Evolutionary conservation across 148 eudicot species (phyloP).

Genomic region (Pouteria glomerata): DNA sequence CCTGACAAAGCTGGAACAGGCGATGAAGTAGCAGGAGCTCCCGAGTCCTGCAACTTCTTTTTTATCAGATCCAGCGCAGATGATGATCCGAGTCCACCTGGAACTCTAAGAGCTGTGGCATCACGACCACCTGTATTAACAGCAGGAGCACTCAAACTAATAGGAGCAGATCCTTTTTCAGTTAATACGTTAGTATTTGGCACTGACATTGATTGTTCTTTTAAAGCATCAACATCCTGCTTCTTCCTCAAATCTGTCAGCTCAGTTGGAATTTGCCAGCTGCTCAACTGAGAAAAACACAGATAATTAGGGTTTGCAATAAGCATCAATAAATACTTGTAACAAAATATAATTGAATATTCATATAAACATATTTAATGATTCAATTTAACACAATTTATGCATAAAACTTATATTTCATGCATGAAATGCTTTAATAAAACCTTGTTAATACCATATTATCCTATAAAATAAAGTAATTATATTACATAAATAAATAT

Average conservation of each 20-base stretch:
- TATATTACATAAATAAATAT: no score
- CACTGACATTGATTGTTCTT: slow-evolving; percentile 46
- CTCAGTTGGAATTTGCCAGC: slow-evolving; percentile 94
- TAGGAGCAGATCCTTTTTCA: slow-evolving; percentile 59
- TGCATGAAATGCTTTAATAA: no score
- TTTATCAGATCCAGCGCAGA: slow-evolving; percentile 94
- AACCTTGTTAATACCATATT: no score
- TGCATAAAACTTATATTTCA: no score
- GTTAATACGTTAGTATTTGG: slow-evolving; percentile 33
- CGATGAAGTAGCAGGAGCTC: slow-evolving; percentile 61
- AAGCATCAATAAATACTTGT: slow-evolving; percentile 1
- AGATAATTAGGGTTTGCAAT: background rate
- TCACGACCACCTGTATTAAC: slow-evolving; percentile 91
- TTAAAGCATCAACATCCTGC: slow-evolving; percentile 52
- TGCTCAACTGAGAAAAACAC: slow-evolving; percentile 54
- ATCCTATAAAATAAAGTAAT: no score
- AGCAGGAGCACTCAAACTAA: slow-evolving; percentile 82
- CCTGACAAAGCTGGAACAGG: slow-evolving; percentile 43
- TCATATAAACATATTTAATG: no score
- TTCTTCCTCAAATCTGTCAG: slow-evolving; percentile 69
- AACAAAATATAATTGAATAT: no score
- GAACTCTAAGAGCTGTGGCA: slow-evolving; percentile 54
- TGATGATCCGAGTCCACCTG: slow-evolving; percentile 50
- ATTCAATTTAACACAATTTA: no score
- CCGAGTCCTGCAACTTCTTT: slow-evolving; percentile 92